Evolutionary conservation across 768 basidiomycete species (phyloP), one percentile per base, ranked within the genome.

Genomic region (Russula earlei): DNA sequence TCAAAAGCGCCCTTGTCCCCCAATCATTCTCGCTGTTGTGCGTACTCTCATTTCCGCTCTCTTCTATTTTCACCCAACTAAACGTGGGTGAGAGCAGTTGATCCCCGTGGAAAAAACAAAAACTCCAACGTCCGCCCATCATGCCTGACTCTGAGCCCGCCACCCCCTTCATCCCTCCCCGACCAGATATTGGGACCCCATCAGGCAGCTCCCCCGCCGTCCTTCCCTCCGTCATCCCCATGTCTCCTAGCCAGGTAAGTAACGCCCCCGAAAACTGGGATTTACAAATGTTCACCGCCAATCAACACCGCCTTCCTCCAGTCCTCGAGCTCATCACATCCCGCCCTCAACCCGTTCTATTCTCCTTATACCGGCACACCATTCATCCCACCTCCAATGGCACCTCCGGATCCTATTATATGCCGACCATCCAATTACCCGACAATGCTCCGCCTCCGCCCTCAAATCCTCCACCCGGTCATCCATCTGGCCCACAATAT

Each of bases 81-180:
- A n/a, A n/a, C 17, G 33, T 54, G 44, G 52, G 47, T 37, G 51
- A 31, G 56, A 53, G 56, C 41, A 58, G 52, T 33, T 48, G 19
- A 53, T 33, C 27, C n/a, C 52, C 56, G 56, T 58, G 56, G 52
- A 58, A 58, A 60, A 49, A 25, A n/a, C n/a, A n/a, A n/a, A 47
- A 49, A 25, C 37, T 24, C 5, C 37, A 29, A 45, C 27, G 15
- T 5, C 34, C 29, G 19, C 24, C 25, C 25, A 57, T 38, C 49
- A 60, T 60, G 59, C 49, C 50, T 52, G 61, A 56, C 42, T 62
- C 61, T 10, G 59, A 54, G 46, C 61, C 61, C n/a, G 51, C 50
- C 5, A 62, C 67, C 5, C 68, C 69, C 17, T 67, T 70, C 43
- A 67, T 70, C 34, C 69, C 69, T 33, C 68, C 67, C 22, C 61